Percentiles rank a stretch among this genome's conserved stretches.
These are phyloP conservation scores for Phaffia tasmanica DNA, from an alignment of 768 basidiomycete genomes.

Conservation along the genomic window DNA sequence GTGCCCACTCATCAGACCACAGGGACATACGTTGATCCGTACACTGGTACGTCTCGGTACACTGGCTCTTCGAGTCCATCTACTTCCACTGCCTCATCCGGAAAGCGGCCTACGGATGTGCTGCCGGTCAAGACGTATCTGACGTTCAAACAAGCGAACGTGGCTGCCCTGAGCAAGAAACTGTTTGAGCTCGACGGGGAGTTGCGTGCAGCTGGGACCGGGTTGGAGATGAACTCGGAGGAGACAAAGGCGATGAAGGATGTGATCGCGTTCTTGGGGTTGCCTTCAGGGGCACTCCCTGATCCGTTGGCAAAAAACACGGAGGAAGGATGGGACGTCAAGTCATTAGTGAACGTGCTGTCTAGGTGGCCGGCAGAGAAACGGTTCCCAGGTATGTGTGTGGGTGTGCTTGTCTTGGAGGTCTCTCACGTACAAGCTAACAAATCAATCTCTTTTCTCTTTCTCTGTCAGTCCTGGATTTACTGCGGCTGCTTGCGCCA, in stretches of 20 bases:
- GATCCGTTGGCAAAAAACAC: neutral
- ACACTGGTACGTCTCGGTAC: constrained; percentile 60
- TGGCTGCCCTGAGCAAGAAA: constrained; percentile 68
- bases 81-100: constrained; percentile 33
- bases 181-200: constrained; percentile 49
- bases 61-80: constrained; percentile 35
- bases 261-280: neutral
- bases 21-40: constrained; percentile 48
- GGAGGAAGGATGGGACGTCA: constrained; percentile 20
- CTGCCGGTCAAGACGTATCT: constrained; percentile 45
- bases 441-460: constrained; percentile 8
- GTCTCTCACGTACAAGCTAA: neutral
- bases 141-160: constrained; percentile 73
- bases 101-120: constrained; percentile 32
- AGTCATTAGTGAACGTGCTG: constrained; percentile 16
- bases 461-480: constrained; percentile 60
- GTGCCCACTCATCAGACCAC: constrained; percentile 27
- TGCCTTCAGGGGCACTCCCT: constrained; percentile 7
- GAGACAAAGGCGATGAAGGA: constrained; percentile 42
- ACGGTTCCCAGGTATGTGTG: constrained; percentile 25
- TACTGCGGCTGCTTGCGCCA: constrained; percentile 63
- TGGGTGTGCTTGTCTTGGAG: constrained; percentile 5
- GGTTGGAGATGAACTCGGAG: neutral
- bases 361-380: constrained; percentile 26
- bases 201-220: neutral